These are phyloP conservation scores for Stellera chamaejasme DNA, from an alignment of 345 rosid genomes.

Conservation along the genomic window DNA sequence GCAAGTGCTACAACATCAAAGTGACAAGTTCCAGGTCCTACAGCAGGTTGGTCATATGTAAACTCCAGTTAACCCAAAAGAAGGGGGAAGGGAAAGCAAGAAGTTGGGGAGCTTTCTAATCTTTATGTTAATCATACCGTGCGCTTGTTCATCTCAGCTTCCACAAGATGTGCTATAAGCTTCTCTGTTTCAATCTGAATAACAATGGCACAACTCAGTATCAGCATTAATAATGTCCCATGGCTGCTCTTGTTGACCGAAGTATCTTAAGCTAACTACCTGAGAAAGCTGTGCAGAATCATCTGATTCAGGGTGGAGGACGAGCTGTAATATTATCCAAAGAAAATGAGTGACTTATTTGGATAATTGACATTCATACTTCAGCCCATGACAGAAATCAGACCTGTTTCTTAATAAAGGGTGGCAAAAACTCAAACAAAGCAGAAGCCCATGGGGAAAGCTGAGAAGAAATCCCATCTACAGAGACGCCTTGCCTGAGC, in stretches of 20 bases:
- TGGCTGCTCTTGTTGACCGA: neutral
- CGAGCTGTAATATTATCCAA: conserved; percentile 54
- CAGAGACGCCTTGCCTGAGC: conserved; percentile 59
- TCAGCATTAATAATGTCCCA: conserved; percentile 9
- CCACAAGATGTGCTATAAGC: conserved; percentile 94
- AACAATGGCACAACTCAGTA: conserved; percentile 13
- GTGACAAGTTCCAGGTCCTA: no score
- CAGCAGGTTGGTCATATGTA: no score
- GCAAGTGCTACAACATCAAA: no score
- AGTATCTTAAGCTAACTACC: conserved; percentile 33
- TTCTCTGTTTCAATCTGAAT: conserved; percentile 95
- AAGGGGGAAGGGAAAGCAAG: neutral
- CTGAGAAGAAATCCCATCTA: conserved; percentile 65
- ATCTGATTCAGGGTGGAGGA: conserved; percentile 92
- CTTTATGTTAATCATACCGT: conserved; percentile 29
- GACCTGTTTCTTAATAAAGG: conserved; percentile 89
- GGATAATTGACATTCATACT: neutral
- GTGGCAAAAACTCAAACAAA: conserved; percentile 79
- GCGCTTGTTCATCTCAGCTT: conserved; percentile 88
- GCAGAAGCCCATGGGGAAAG: conserved; percentile 99
- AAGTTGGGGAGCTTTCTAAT: conserved; percentile 1
- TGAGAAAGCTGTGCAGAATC: conserved; percentile 99
- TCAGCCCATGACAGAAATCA: conserved; percentile 1
- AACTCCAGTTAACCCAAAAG: neutral
- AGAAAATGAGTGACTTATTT: conserved; percentile 3